Evolutionary conservation across 768 basidiomycete genomes (phyloP).

Genomic region (Collybia sp.): DNA sequence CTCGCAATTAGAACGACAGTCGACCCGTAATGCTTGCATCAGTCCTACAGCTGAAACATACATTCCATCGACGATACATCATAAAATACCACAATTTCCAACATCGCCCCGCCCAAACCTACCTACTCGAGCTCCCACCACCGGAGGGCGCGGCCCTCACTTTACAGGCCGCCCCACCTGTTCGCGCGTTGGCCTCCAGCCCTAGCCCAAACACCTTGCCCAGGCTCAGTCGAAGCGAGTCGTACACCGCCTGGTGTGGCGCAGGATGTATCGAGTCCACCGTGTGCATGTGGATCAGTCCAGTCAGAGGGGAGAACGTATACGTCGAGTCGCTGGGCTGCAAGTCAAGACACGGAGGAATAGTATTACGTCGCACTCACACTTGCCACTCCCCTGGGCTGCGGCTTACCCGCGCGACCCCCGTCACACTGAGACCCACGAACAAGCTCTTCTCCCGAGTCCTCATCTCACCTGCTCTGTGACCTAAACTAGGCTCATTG

Average conservation of each 20-base stretch:
- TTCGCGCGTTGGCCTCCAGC: constrained; percentile 10
- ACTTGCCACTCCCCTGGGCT: constrained; percentile 66
- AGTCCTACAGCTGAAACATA: too few species aligned
- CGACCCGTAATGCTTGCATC: too few species aligned
- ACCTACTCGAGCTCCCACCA: too few species aligned
- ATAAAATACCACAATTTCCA: too few species aligned
- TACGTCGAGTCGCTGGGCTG: constrained; percentile 62
- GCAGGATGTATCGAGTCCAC: constrained; percentile 78
- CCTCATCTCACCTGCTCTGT: constrained; percentile 12
- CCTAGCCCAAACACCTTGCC: constrained; percentile 35
- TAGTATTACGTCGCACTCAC: constrained; percentile 33
- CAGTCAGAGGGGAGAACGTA: constrained; percentile 61
- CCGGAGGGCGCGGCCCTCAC: neutral
- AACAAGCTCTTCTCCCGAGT: constrained; percentile 55
- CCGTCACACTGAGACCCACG: constrained; percentile 51
- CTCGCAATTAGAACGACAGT: too few species aligned
- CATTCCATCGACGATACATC: too few species aligned
- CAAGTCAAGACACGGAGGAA: constrained; percentile 2
- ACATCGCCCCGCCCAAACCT: too few species aligned
- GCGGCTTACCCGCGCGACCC: constrained; percentile 61
- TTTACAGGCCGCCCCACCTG: constrained; percentile 9
- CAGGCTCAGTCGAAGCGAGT: constrained; percentile 43
- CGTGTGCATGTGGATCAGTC: constrained; percentile 58
- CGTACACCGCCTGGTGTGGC: constrained; percentile 68
- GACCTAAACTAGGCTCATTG: neutral